These are phyloP conservation scores for Simmondsia chinensis DNA, from an alignment of 148 eudicot species.

Conservation along the genomic window DNA sequence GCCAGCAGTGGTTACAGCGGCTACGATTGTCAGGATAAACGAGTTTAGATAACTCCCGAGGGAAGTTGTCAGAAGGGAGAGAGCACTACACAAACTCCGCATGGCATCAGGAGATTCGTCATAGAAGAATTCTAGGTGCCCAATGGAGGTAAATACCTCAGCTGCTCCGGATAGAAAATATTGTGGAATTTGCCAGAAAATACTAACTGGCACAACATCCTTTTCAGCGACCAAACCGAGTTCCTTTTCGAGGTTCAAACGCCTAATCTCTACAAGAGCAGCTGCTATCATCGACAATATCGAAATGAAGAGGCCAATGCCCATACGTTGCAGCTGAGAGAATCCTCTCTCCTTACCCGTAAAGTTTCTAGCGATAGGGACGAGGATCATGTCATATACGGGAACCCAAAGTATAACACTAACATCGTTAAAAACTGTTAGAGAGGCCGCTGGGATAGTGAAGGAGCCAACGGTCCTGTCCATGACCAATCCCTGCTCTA, in stretches of 20 bases:
- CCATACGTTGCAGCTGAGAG: conserved; percentile 70
- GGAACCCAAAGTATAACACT: conserved; percentile 72
- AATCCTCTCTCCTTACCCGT: conserved; percentile 54
- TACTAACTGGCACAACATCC: conserved; percentile 15
- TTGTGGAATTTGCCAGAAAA: conserved; percentile 79
- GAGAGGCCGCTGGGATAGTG: conserved; percentile 58
- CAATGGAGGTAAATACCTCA: conserved; percentile 58
- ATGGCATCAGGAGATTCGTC: conserved; percentile 78
- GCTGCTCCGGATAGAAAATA: conserved; percentile 63
- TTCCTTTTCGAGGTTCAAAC: conserved; percentile 17
- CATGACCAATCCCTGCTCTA: conserved; percentile 48
- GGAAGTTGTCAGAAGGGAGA: conserved; percentile 48
- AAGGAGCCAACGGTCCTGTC: conserved; percentile 28
- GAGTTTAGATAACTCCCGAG: conserved; percentile 59
- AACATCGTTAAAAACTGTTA: conserved; percentile 47
- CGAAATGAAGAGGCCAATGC: conserved; percentile 60
- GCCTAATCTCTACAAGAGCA: conserved; percentile 39
- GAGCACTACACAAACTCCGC: conserved; percentile 65
- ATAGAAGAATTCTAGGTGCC: conserved; percentile 74
- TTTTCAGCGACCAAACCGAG: conserved; percentile 11
- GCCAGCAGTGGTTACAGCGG: conserved; percentile 26
- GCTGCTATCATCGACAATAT: conserved; percentile 62
- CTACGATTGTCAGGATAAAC: conserved; percentile 50
- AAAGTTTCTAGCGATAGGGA: conserved; percentile 42
- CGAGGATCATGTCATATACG: conserved; percentile 42